Conservation (phyloP, 768 basidiomycete genomes). For the Lactarius indigo region DNA sequence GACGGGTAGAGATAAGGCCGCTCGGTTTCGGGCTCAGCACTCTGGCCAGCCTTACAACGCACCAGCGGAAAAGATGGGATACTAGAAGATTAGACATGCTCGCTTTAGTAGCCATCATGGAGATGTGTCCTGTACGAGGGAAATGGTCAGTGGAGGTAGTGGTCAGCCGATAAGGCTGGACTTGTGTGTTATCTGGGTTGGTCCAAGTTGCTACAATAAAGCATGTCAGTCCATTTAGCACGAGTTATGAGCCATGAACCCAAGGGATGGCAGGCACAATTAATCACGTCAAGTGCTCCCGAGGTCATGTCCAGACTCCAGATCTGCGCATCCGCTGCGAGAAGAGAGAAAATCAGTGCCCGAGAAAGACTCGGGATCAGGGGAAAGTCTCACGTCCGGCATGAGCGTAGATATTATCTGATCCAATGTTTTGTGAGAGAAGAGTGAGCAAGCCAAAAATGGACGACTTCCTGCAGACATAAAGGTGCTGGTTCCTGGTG, state of each 20-base stretch:
- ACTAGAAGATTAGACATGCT: no score
- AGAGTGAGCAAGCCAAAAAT: no score
- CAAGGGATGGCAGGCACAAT: neutral
- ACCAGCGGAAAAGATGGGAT: no score
- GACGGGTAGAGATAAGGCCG: no score
- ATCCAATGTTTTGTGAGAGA: no score
- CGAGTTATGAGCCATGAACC: no score
- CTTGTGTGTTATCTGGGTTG: neutral
- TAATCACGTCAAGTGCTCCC: neutral
- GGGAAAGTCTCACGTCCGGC: neutral
- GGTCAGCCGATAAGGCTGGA: neutral
- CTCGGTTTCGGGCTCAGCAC: no score
- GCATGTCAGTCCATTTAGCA: neutral
- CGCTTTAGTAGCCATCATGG: no score
- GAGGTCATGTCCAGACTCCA: neutral
- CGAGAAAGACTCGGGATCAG: neutral
- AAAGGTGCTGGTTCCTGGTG: no score
- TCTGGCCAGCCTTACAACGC: no score
- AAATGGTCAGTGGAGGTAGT: neutral
- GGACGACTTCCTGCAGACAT: no score
- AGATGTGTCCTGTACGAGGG: no score
- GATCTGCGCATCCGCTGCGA: neutral
- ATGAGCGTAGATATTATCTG: neutral
- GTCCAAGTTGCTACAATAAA: neutral
- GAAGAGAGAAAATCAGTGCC: neutral